Evolutionary conservation across 306 rosid species (phyloP).

Genomic region (Acmispon strigosus): DNA sequence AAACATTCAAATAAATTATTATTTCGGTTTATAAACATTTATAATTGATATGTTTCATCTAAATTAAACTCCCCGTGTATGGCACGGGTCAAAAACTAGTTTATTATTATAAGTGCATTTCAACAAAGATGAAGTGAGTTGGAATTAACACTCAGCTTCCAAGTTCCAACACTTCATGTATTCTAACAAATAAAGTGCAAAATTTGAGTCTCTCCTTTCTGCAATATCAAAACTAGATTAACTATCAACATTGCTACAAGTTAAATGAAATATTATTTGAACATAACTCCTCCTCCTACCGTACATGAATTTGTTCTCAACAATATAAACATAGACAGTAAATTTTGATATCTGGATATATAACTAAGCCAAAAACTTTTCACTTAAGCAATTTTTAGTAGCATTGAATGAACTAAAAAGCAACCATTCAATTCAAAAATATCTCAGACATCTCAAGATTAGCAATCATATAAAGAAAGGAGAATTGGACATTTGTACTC

Average conservation of each 20-base stretch:
- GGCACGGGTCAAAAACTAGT: no score
- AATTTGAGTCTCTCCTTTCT: neutral
- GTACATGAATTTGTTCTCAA: neutral
- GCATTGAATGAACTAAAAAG: neutral
- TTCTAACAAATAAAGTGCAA: neutral
- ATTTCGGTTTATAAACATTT: no score
- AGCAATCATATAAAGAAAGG: neutral
- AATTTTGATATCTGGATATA: neutral
- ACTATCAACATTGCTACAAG: neutral
- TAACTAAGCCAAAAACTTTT: neutral
- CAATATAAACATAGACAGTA: neutral
- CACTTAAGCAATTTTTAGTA: neutral
- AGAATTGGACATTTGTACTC: slow-evolving; percentile 1
- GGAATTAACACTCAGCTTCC: neutral
- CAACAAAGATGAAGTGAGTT: neutral
- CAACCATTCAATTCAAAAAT: neutral
- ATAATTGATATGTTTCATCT: no score
- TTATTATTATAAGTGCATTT: neutral
- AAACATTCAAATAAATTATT: no score
- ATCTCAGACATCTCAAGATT: slow-evolving; percentile 13
- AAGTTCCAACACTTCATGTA: neutral
- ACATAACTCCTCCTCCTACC: neutral
- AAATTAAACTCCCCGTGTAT: no score
- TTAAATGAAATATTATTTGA: neutral
- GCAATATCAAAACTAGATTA: neutral